These are phyloP conservation scores for Gynostemma pentaphyllum DNA, from an alignment of 306 rosid species.

Conservation along the genomic window DNA sequence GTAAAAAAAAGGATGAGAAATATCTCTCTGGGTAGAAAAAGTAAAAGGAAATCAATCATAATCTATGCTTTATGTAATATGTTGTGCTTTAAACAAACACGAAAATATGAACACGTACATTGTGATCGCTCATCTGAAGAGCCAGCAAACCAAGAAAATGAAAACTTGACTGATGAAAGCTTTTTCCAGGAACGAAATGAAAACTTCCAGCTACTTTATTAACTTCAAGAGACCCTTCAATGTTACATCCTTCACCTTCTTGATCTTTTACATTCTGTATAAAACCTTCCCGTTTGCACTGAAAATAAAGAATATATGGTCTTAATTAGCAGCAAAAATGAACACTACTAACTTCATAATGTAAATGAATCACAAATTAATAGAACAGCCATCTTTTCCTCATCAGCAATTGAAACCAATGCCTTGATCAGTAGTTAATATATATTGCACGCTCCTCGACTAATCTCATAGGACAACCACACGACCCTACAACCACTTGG, in stretches of 20 bases:
- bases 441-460: too few relatives aligned
- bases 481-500: too few relatives aligned
- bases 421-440: not conserved
- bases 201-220: slow-evolving; percentile 89
- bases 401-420: not conserved
- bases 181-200: slow-evolving; percentile 69
- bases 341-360: not conserved
- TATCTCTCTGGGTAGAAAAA: not conserved
- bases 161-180: slow-evolving; percentile 64
- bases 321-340: not conserved
- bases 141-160: slow-evolving; percentile 40
- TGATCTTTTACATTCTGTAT: slow-evolving; percentile 68
- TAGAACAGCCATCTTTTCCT: not conserved
- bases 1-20: not conserved
- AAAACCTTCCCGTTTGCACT: slow-evolving; percentile 91
- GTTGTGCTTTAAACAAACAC: not conserved
- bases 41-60: not conserved
- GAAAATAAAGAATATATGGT: slow-evolving; percentile 17
- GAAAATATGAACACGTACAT: slow-evolving; percentile 37
- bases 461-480: too few relatives aligned
- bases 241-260: slow-evolving; percentile 92
- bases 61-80: not conserved
- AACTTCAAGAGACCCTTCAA: slow-evolving; percentile 79
- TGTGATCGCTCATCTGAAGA: slow-evolving; percentile 36
- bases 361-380: not conserved